Evolutionary conservation across 495 filamentous ascomycete genomes (phyloP), one percentile per base, ranked within the genome.

Genomic region (Penicillium pulvis): DNA sequence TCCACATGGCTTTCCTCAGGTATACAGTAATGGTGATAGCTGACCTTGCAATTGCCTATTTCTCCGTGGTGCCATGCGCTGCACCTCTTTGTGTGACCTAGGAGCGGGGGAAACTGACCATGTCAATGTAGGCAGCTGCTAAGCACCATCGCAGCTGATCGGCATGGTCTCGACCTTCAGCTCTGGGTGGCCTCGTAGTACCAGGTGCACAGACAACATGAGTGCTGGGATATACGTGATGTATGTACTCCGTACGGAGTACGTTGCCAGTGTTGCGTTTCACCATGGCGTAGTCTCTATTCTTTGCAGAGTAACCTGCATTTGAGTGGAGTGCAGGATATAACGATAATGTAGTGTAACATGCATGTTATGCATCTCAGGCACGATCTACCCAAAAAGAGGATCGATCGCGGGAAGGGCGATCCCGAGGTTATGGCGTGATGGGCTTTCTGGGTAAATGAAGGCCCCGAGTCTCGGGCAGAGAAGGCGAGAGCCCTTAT

Each of bases 381-480:
- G 46, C 51, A 53, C 56, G 63, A 63, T 68, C 58, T 33, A 54
- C 51, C 24, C 33, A n/a, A 30, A 28, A 62, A 58, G 39, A 31
- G 51, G 55, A 56, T 60, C 58, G 51, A 60, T 60, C 57, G 48
- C 31, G 60, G 61, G 54, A 59, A 60, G 55, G 65, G 41, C 47
- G 62, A 65, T 68, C 59, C 65, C 63, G 62, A 63, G 63, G 36
- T 57, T n/a, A 68, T 65, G 65, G 65, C 65, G 57, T 64, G 65
- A 67, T 60, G 56, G 57, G 16, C 24, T 28, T 46, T 43, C 45
- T 55, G 51, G 58, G 41, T 53, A 23, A 28, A 60, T 49, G 52
- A 44, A 42, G 39, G 24, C 41, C 52, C 41, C 52, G 26, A 51
- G 33, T 20, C 3, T 14, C 33, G 31, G n/a, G 31, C 39, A 31